Base-by-base conservation (phyloP, 2,329 filamentous ascomycete genomes). In the Alternaria brassicicola region DNA sequence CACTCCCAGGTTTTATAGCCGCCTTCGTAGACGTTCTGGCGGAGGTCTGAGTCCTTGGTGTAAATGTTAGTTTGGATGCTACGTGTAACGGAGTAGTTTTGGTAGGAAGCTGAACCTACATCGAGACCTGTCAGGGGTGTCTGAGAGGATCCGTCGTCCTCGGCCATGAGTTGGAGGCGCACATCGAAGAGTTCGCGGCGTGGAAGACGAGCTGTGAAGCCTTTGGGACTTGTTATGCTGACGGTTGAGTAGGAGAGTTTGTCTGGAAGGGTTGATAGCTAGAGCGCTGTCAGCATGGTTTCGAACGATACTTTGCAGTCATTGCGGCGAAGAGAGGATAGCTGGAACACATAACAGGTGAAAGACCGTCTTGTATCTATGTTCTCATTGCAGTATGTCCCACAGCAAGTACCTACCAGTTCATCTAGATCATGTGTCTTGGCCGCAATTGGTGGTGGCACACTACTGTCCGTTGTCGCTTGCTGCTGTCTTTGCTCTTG, bases 1-100 rank as follows among this genome's bases (percentile, higher is more conserved):
- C 91, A 93, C 79, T 95, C 91, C 91, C 91, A 95, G 69, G 89
- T 93, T 80, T 95, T 95, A 80, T 94, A 93, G 23, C 91, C 91
- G 55, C 91, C 91, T 78, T 95, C 91, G 77, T 95, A 95, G 59
- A 94, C 86, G 50, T 91, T 91, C 54, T 90, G 90, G 75, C 88
- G 89, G 64, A 95, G 88, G 76, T 95, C 91, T 63, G 90, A 87
- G 61, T 84, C 38, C 48, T 54, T 30, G 21, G 13, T 12, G 8
- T 30, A 2, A 12, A 25, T 13, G 47, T 47, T 21, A 83, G 30
- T 59, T 31, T 33, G 17, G 31, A 3, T 15, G 15, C n/a, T 6
- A 30, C 47, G n/a, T 43, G 19, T 23, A 30, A 41, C 6, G 26
- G 26, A 33, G 23, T 31, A 8, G 17, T 38, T 38, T 38, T 17